These are phyloP conservation scores for Fusarium nurragi DNA, from an alignment of 2,329 filamentous ascomycete species.

Conservation along the genomic window DNA sequence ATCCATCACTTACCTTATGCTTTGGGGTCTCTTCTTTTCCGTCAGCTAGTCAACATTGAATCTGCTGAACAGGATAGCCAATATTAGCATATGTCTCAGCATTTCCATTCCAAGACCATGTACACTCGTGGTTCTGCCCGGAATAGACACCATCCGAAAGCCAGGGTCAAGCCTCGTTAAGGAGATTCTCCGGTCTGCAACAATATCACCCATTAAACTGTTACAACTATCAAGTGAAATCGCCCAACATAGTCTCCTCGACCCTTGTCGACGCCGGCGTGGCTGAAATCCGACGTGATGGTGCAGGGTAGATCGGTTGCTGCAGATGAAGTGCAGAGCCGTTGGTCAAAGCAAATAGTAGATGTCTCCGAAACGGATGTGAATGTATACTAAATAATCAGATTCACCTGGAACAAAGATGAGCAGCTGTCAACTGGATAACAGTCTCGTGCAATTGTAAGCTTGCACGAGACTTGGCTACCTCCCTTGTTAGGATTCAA, in stretches of 20 bases:
- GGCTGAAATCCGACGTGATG: conserved; percentile 7
- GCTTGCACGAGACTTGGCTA: background rate
- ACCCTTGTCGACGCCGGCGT: conserved; percentile 3
- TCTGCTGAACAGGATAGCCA: background rate
- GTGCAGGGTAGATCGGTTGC: conserved; percentile 26
- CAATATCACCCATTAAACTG: background rate
- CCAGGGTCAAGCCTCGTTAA: background rate
- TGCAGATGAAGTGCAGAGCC: conserved; percentile 1
- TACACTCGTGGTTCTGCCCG: conserved; percentile 5
- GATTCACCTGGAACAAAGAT: too few relatives aligned
- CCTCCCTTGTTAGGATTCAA: background rate
- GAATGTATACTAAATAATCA: too few relatives aligned
- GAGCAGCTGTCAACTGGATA: background rate
- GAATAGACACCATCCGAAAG: background rate
- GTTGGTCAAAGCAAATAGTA: too few relatives aligned
- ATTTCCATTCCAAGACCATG: conserved; percentile 22
- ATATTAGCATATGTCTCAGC: conserved; percentile 7
- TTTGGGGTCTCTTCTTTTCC: background rate
- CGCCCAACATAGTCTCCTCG: background rate
- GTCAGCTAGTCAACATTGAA: background rate
- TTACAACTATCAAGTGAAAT: background rate
- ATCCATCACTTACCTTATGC: background rate
- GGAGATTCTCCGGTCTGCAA: background rate
- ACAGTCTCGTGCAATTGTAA: background rate
- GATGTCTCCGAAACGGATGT: too few relatives aligned